phyloP scores from a whole-genome alignment of 2,329 filamentous ascomycete genomes.

The Aspergillus amoenus region DNA sequence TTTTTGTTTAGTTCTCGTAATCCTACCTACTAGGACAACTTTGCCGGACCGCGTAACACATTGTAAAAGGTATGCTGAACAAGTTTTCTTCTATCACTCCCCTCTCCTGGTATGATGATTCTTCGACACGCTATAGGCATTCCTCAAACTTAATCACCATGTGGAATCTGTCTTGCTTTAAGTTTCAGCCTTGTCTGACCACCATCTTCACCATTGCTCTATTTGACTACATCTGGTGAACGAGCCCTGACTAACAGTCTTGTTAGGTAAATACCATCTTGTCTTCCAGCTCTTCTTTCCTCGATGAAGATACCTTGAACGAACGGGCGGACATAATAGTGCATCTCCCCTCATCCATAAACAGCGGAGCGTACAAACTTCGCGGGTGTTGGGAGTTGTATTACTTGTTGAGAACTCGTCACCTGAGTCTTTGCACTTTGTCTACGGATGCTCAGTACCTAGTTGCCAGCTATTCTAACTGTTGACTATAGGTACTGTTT shows the following conservation, averaged over 20 bases:
- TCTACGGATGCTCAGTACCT: slow-evolving; percentile 18
- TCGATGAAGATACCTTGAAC: slow-evolving; percentile 65
- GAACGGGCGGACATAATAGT: slow-evolving; percentile 68
- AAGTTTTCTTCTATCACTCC: slow-evolving; percentile 13
- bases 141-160: slow-evolving; percentile 66
- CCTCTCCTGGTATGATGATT: slow-evolving; percentile 56
- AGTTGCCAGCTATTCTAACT: slow-evolving; percentile 21
- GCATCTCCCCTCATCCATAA: slow-evolving; percentile 51
- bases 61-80: slow-evolving; percentile 46
- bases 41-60: not conserved
- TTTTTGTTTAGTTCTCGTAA: not conserved
- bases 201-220: slow-evolving; percentile 17
- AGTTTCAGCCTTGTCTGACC: slow-evolving; percentile 72
- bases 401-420: slow-evolving; percentile 70
- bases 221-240: slow-evolving; percentile 15
- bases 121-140: slow-evolving; percentile 65
- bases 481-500: slow-evolving; percentile 28
- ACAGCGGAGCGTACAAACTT: slow-evolving; percentile 64
- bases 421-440: slow-evolving; percentile 52
- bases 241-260: slow-evolving; percentile 31
- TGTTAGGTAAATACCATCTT: slow-evolving; percentile 33
- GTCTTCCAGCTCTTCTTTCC: slow-evolving; percentile 19
- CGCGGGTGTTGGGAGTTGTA: slow-evolving; percentile 55
- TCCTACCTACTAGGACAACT: not conserved
- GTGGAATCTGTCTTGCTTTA: slow-evolving; percentile 62